Conservation (phyloP, 257 asterid genomes). For the Rhazya stricta region DNA sequence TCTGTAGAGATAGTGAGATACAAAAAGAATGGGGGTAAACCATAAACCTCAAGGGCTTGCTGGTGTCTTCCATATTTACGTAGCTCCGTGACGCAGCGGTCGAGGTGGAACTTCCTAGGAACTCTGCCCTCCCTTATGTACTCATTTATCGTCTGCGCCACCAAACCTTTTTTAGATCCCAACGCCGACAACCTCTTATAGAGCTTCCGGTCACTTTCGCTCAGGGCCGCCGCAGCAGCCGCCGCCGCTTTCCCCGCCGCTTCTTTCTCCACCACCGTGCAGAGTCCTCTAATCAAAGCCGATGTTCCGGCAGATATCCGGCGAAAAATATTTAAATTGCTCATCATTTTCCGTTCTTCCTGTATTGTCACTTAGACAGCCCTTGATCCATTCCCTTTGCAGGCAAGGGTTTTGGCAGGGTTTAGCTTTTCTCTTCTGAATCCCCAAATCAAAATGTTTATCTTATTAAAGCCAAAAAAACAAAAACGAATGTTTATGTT, state of each 20-base stretch:
- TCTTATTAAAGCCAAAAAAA: too few species aligned
- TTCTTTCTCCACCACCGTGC: constrained; percentile 23
- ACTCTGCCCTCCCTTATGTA: constrained; percentile 52
- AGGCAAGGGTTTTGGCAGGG: not conserved
- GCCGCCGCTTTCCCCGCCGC: not conserved
- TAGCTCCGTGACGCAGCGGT: constrained; percentile 48
- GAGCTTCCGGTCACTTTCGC: constrained; percentile 15
- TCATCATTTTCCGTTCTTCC: constrained; percentile 7
- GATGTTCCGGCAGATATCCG: constrained; percentile 24
- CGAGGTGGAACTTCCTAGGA: constrained; percentile 40
- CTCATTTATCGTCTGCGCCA: constrained; percentile 46
- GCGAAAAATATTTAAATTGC: constrained; percentile 26
- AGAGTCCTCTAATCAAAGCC: constrained; percentile 28
- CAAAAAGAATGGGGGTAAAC: not conserved
- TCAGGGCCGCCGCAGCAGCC: not conserved
- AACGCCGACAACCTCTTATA: constrained; percentile 63
- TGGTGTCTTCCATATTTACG: constrained; percentile 48
- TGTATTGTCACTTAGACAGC: not conserved
- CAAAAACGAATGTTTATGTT: too few species aligned
- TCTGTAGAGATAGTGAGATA: not conserved
- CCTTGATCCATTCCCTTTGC: not conserved
- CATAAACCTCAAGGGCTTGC: constrained; percentile 69
- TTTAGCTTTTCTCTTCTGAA: not conserved
- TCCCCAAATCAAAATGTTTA: too few species aligned
- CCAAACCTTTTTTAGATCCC: constrained; percentile 46